Evolutionary conservation across 2,329 filamentous ascomycete genomes (phyloP), one percentile per base, ranked within the genome.

Genomic region (Clonostachys chloroleuca): DNA sequence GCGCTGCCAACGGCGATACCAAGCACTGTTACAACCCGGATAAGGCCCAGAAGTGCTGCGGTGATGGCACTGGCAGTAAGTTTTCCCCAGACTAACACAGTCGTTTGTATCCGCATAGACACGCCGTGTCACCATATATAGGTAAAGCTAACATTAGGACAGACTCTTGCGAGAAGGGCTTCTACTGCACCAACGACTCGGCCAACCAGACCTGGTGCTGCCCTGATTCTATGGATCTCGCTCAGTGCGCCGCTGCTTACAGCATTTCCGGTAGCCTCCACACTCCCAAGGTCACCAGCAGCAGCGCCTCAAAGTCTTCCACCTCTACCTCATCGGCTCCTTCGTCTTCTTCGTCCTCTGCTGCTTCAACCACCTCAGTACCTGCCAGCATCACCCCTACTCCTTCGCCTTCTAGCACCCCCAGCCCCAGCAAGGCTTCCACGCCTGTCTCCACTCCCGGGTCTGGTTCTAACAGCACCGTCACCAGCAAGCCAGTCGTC

Each of bases 161-260:
- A 83, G 80, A 81, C 63, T 79, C 81, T 34, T 86, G 82, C 61
- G 74, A 80, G 34, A 61, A 65, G 14, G 80, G 78, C 44, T 86
- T 77, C 69, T 85, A 78, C 70, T 86, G 83, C 68, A 74, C 78
- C n/a, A 68, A 74, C 54, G 74, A 83, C 59, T 60, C 64, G 45
- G 56, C 62, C 41, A 62, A 65, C 46, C 66, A 72, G 48, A 83
- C 81, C 34, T 77, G 77, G 69, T 86, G 82, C 70, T 86, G 82
- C 64, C 79, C 80, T 40, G 65, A 82, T 40, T 70, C 66, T 51
- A 69, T 78, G 70, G 68, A 73, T 51, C 68, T 83, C 43, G 64
- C 63, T 24, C 64, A 75, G 42, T 86, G 82, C 63, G 81, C 81
- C 47, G 63, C 67, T 45, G 69, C 72, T 34, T 78, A 76, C 46